phyloP scores from a whole-genome alignment of 768 basidiomycete species.

The Mrakia gelida region DNA sequence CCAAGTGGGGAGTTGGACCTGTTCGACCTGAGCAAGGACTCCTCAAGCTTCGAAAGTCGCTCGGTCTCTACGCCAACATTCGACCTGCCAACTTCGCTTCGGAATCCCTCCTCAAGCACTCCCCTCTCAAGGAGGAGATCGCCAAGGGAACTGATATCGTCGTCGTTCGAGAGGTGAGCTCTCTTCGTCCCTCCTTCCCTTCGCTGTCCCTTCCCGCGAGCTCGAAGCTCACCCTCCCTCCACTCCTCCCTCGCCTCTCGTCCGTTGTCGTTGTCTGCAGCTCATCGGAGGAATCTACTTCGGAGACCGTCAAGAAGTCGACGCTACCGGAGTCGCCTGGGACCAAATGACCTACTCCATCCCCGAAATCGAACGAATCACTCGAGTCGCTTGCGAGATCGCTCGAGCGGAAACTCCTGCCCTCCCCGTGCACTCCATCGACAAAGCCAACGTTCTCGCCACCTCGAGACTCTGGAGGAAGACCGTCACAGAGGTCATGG shows the following conservation, averaged over 20 bases:
- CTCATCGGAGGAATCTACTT: constrained; percentile 54
- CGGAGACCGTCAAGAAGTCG: constrained; percentile 83
- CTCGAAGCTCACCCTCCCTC: constrained; percentile 1
- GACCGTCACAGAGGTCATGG: constrained; percentile 78
- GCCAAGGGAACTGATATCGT: constrained; percentile 79
- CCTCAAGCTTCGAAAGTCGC: constrained; percentile 77
- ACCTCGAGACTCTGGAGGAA: constrained; percentile 90
- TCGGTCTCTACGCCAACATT: constrained; percentile 97
- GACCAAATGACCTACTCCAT: constrained; percentile 93
- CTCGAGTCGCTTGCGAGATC: constrained; percentile 89
- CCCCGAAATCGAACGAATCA: constrained; percentile 85
- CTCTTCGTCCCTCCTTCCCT: neutral
- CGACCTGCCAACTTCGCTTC: constrained; percentile 93
- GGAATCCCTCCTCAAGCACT: constrained; percentile 76
- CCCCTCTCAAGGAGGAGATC: constrained; percentile 80
- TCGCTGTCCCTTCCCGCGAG: neutral
- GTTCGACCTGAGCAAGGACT: constrained; percentile 91
- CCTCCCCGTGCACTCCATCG: constrained; percentile 82
- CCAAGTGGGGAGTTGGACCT: constrained; percentile 92
- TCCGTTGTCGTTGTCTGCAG: neutral
- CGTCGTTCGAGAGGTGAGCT: constrained; percentile 77
- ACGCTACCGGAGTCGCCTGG: constrained; percentile 64
- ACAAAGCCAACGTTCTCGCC: constrained; percentile 98
- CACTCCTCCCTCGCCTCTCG: neutral
- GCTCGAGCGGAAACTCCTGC: constrained; percentile 78